phyloP scores from a whole-genome alignment of 805 yeast species.

The Hanseniaspora lachancei region DNA sequence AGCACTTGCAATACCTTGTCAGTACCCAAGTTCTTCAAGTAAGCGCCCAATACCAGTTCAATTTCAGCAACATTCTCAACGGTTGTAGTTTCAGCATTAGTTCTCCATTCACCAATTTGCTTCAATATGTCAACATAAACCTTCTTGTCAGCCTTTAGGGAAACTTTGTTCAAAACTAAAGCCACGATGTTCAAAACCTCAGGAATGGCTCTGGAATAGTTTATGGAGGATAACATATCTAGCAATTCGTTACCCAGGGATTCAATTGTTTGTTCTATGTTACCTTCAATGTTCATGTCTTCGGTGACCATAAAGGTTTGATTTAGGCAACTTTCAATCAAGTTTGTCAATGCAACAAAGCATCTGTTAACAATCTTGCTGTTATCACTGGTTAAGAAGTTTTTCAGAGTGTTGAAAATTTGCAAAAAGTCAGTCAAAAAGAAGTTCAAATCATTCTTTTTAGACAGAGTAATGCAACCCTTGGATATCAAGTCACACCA shows the following conservation, averaged over 20 bases:
- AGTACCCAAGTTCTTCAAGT: constrained; percentile 75
- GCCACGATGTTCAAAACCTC: constrained; percentile 60
- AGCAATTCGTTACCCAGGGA: constrained; percentile 45
- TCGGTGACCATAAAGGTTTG: constrained; percentile 42
- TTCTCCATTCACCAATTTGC: constrained; percentile 74
- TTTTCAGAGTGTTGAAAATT: constrained; percentile 30
- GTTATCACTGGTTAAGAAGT: constrained; percentile 56
- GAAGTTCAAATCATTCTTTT: constrained; percentile 42
- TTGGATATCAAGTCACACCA: constrained; percentile 93
- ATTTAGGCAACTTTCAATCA: constrained; percentile 38
- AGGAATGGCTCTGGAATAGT: constrained; percentile 61
- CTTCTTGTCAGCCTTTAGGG: constrained; percentile 50
- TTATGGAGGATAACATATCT: constrained; percentile 33
- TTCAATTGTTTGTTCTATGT: constrained; percentile 38
- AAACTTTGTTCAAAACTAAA: constrained; percentile 48
- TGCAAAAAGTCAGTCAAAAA: constrained; percentile 29
- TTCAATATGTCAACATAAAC: constrained; percentile 46
- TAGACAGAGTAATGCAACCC: constrained; percentile 47
- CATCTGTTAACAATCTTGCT: constrained; percentile 60
- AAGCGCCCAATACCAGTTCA: constrained; percentile 67
- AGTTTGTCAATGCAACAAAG: constrained; percentile 60
- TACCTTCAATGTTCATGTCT: constrained; percentile 43
- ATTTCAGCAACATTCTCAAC: constrained; percentile 56
- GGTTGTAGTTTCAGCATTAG: constrained; percentile 47
- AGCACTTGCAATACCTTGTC: constrained; percentile 58